Evolutionary conservation across 257 asterid species (phyloP), one percentile per base, ranked within the genome.

Genomic region (Gynochthodes officinalis): DNA sequence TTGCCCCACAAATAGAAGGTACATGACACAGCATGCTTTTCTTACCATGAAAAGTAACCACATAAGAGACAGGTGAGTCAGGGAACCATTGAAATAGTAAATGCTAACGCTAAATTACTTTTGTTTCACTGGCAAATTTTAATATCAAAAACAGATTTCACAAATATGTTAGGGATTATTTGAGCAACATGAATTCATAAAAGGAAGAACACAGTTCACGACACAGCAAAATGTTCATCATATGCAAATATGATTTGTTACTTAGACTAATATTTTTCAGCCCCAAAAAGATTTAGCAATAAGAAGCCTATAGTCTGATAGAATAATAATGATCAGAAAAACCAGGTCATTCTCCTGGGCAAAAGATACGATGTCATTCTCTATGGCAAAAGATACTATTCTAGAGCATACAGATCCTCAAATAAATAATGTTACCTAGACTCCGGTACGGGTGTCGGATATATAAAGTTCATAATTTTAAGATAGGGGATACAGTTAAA

Each of bases 301-400:
- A 8, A 39, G 52, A 64, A 15, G 53, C 27, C 48, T n/a, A 39
- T 35, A 49, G 54, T 11, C 37, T 19, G 6, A 39, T 9, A 64
- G 69, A 64, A 39, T 32, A 59, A 64, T 13, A 42, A 8, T 25
- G 69, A 64, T 64, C 21, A 21, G 69, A 4, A 57, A 64, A 40
- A 64, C 19, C 53, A 39, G 13, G 49, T 32, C 49, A 62, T 35
- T 27, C 2, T 19, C 16, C 7, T 5, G 35, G 2, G 37, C 67
- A 35, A 37, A 37, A 16, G 48, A 62, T 35, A 62, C 5, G n/a
- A 60, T n/a, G n/a, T n/a, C n/a, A n/a, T n/a, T n/a, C n/a, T n/a
- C n/a, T n/a, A n/a, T n/a, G n/a, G n/a, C n/a, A n/a, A n/a, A n/a
- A n/a, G n/a, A n/a, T n/a, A n/a, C n/a, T n/a, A 33, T 35, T 35